Base-by-base conservation (phyloP, 106 monocot genomes). In the Dioscorea zingiberensis region DNA sequence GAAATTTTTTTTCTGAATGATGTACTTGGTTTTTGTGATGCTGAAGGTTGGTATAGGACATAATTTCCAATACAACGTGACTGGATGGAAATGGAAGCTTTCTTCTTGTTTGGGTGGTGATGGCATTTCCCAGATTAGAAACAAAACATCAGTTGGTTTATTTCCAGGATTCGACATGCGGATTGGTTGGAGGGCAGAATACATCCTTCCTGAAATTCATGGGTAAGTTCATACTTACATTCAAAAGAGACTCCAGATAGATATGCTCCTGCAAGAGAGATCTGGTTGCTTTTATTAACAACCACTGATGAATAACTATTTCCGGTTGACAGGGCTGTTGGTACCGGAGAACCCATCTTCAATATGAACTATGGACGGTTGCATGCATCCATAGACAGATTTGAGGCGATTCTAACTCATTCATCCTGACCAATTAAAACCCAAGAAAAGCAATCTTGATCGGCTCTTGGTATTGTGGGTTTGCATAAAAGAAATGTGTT, bases 151-250 rank as follows among this genome's bases (percentile, higher is more conserved):
- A 15, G 19, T 97, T 28, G 71, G 75, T 59, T 71, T 97, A 55
- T 85, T 84, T 57, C 97, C 97, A 23, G 85, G 97, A 24, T 86
- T 88, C 56, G 97, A 97, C 75, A 51, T 97, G 60, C 80, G 97
- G 69, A 70, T 97, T 73, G 91, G 88, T 71, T 97, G 92, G 92
- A 92, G 38, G 69, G 88, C 97, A 15, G 97, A 97, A 63, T 97
- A 97, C 57, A 58, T 92, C 54, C 88, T 97, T 71, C 97, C 97
- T 29, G 92, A 97, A 58, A 81, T 97, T 55, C 85, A 92, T 30
- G 97, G 97, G 97, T 97, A 76, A 72, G 74, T 68, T 38, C 38
- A 38, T 38, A 6, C 3, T 38, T 38, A 38, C 6, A 1, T 38
- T n/a, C n/a, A n/a, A n/a, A n/a, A n/a, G n/a, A n/a, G n/a, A n/a